Evolutionary conservation across 306 rosid genomes (phyloP).

Genomic region (Sindora glabra): DNA sequence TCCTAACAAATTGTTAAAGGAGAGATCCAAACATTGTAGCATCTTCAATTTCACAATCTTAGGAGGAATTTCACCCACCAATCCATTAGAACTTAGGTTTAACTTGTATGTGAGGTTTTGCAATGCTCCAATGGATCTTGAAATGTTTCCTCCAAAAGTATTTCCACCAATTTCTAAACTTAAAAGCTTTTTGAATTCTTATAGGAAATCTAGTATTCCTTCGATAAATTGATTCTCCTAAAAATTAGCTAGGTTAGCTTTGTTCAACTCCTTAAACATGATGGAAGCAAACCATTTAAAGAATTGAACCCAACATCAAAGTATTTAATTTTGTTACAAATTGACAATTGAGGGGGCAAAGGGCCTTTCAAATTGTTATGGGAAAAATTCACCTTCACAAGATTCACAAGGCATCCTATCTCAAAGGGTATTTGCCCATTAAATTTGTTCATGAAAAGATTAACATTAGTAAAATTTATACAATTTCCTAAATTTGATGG

Average conservation of each 20-base stretch:
- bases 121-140: slow-evolving; percentile 37
- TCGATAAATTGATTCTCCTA: slow-evolving; percentile 42
- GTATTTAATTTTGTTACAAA: slow-evolving; percentile 17
- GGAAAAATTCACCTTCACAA: slow-evolving; percentile 26
- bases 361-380: slow-evolving; percentile 41
- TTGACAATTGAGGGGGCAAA: slow-evolving; percentile 38
- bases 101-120: slow-evolving; percentile 21
- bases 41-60: slow-evolving; percentile 20
- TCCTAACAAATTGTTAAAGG: slow-evolving; percentile 50
- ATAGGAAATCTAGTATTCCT: slow-evolving; percentile 34
- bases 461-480: slow-evolving; percentile 28
- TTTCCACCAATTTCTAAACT: slow-evolving; percentile 51
- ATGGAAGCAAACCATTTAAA: slow-evolving; percentile 44
- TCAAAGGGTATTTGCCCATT: slow-evolving; percentile 31
- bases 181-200: slow-evolving; percentile 22
- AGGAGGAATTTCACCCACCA: slow-evolving; percentile 38
- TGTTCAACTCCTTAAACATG: slow-evolving; percentile 35
- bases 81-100: slow-evolving; percentile 48
- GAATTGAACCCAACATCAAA: slow-evolving; percentile 45
- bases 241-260: slow-evolving; percentile 18
- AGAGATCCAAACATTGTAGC: slow-evolving; percentile 30
- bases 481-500: slow-evolving; percentile 45
- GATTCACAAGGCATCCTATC: slow-evolving; percentile 38
- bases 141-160: slow-evolving; percentile 38
- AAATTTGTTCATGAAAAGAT: slow-evolving; percentile 35